A percentile compares a stretch with the other conserved stretches of the same genome.
phyloP scores from a whole-genome alignment of 2,329 filamentous ascomycete species.

The Phaeosphaeriaceae sp. region DNA sequence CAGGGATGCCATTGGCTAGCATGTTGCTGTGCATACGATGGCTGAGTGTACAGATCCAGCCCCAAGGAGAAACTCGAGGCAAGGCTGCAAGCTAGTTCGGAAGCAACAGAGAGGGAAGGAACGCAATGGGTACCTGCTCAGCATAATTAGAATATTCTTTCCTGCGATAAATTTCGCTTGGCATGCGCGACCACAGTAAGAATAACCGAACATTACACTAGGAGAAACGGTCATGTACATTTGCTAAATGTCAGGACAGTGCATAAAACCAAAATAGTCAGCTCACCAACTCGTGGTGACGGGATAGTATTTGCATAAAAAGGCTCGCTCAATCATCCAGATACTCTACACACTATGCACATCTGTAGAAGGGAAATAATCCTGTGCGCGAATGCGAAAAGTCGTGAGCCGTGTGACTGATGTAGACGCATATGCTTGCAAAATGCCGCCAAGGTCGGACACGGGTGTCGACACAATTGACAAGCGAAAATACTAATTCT shows the following conservation, averaged over 20 bases:
- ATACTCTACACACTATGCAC: slow-evolving; percentile 17
- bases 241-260: not conserved
- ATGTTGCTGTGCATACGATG: not conserved
- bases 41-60: too few relatives aligned
- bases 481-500: too few relatives aligned
- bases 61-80: too few relatives aligned
- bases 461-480: not conserved
- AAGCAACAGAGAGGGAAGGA: too few relatives aligned
- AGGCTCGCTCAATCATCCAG: slow-evolving; percentile 15
- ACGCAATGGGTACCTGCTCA: too few relatives aligned
- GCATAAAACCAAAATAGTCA: not conserved
- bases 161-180: not conserved
- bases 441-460: not conserved
- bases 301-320: slow-evolving; percentile 14
- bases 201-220: not conserved
- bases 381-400: slow-evolving; percentile 3
- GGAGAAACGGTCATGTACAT: too few relatives aligned
- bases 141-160: too few relatives aligned
- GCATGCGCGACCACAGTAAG: not conserved
- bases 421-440: not conserved
- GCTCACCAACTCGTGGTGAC: not conserved
- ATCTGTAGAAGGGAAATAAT: slow-evolving; percentile 5
- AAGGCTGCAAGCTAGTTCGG: too few relatives aligned
- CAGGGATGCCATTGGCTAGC: slow-evolving; percentile 3
- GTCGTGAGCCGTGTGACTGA: not conserved